phyloP scores from a whole-genome alignment of 805 yeast genomes.

The Cyberlindnera suaveolens region DNA sequence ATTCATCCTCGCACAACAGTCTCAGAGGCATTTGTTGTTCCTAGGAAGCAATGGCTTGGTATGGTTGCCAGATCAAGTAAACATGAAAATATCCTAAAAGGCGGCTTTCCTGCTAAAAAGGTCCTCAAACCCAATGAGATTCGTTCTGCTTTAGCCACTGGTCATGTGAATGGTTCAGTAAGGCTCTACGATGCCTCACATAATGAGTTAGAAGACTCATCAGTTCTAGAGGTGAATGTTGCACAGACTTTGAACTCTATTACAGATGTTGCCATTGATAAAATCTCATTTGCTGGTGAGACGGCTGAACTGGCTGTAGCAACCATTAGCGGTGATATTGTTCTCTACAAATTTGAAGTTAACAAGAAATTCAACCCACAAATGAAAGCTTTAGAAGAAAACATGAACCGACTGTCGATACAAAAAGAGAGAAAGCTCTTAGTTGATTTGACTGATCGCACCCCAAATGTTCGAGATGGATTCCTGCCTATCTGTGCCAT shows the following conservation, averaged over 20 bases:
- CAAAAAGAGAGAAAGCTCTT: conserved; percentile 24
- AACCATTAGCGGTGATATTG: conserved; percentile 63
- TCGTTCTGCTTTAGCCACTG: conserved; percentile 66
- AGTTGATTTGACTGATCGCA: conserved; percentile 48
- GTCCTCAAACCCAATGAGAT: conserved; percentile 41
- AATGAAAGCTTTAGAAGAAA: conserved; percentile 25
- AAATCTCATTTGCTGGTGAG: conserved; percentile 71
- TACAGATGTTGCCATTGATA: conserved; percentile 39
- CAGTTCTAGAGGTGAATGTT: conserved; percentile 55
- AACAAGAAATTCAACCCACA: conserved; percentile 40
- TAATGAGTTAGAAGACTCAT: conserved; percentile 57
- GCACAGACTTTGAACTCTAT: conserved; percentile 41
- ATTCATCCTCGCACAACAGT: conserved; percentile 64
- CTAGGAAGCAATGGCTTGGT: conserved; percentile 72
- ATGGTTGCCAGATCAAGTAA: conserved; percentile 49
- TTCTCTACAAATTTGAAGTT: conserved; percentile 62
- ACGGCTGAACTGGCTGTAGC: conserved; percentile 72
- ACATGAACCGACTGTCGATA: conserved; percentile 26
- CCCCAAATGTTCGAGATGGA: conserved; percentile 51
- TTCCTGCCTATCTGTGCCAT: conserved; percentile 51
- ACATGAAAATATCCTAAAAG: conserved; percentile 49
- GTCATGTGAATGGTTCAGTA: conserved; percentile 80
- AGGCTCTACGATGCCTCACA: conserved; percentile 81
- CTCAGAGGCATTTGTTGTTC: conserved; percentile 49
- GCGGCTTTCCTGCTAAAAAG: conserved; percentile 68